A percentile compares a stretch with the other conserved stretches of the same genome.
Evolutionary conservation across 805 yeast species (phyloP).

Genomic region (Ogataea zsoltii): DNA sequence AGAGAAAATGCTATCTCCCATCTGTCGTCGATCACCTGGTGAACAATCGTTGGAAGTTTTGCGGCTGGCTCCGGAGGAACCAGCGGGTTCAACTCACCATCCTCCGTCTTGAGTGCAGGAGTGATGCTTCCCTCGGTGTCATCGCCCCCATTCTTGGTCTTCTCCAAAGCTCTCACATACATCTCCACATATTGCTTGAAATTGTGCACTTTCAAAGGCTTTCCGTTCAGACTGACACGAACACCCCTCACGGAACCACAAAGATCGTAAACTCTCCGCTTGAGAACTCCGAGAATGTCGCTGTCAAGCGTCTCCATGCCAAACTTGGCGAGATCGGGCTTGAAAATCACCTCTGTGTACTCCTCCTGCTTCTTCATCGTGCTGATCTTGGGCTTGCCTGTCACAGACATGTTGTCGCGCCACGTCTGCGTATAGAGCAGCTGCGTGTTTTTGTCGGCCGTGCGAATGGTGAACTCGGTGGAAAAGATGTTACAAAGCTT

Average conservation of each 20-base stretch:
- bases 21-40: slow-evolving; percentile 77
- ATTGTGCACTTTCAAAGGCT: slow-evolving; percentile 62
- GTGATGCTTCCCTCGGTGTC: slow-evolving; percentile 2
- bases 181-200: slow-evolving; percentile 89
- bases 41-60: slow-evolving; percentile 60
- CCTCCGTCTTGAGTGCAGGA: slow-evolving; percentile 13
- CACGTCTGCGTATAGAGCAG: slow-evolving; percentile 78
- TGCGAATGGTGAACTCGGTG: slow-evolving; percentile 80
- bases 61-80: slow-evolving; percentile 18
- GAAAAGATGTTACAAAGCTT: slow-evolving; percentile 95
- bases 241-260: slow-evolving; percentile 91
- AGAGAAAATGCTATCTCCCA: slow-evolving; percentile 98
- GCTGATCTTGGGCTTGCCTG: slow-evolving; percentile 74
- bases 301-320: slow-evolving; percentile 82
- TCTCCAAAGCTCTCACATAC: slow-evolving; percentile 76
- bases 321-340: slow-evolving; percentile 83
- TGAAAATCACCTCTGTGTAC: slow-evolving; percentile 83
- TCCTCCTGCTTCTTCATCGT: slow-evolving; percentile 61
- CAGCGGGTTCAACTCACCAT: slow-evolving; percentile 6
- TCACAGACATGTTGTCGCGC: slow-evolving; percentile 81
- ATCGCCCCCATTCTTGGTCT: slow-evolving; percentile 40
- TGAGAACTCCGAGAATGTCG: slow-evolving; percentile 79
- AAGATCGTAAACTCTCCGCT: slow-evolving; percentile 92
- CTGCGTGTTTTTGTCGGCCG: slow-evolving; percentile 71
- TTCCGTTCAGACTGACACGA: slow-evolving; percentile 75